Evolutionary conservation across 2,329 filamentous ascomycete species (phyloP).

Genomic region (Tolypocladium pustulatum): DNA sequence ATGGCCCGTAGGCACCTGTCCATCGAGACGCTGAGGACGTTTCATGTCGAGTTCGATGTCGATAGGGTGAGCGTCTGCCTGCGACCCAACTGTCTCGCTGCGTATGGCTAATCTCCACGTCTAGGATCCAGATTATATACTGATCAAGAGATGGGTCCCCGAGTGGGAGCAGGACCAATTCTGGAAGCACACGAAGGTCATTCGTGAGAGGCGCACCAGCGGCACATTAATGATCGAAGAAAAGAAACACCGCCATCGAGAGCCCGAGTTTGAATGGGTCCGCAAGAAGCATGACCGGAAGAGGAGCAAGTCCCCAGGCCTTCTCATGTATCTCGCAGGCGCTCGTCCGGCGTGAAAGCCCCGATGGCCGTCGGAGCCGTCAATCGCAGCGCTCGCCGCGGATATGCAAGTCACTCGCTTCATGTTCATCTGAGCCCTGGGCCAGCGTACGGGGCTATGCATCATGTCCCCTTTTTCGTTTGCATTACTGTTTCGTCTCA

Average conservation of each 20-base stretch:
- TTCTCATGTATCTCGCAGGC: conserved; percentile 49
- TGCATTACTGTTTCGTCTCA: not conserved
- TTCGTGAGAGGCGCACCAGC: conserved; percentile 46
- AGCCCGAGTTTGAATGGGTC: conserved; percentile 43
- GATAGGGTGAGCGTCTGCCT: conserved; percentile 36
- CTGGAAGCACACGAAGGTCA: conserved; percentile 57
- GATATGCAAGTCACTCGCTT: not conserved
- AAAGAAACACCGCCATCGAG: conserved; percentile 28
- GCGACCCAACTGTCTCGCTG: not conserved
- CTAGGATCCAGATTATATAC: conserved; percentile 56
- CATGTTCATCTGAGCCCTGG: not conserved
- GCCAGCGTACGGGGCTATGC: not conserved
- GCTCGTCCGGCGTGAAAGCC: conserved; percentile 27
- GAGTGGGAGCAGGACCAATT: conserved; percentile 62
- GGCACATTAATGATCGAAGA: conserved; percentile 36
- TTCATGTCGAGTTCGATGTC: conserved; percentile 45
- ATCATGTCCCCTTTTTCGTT: not conserved
- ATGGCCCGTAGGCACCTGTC: conserved; percentile 53
- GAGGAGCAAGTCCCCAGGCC: conserved; percentile 44
- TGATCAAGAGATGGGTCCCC: conserved; percentile 65
- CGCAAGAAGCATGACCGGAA: conserved; percentile 44
- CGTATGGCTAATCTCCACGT: conserved; percentile 19
- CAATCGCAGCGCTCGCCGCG: not conserved
- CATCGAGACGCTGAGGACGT: conserved; percentile 47
- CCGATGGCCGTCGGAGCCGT: not conserved